Base-by-base conservation (phyloP, 257 asterid species). In the Echium plantagineum region DNA sequence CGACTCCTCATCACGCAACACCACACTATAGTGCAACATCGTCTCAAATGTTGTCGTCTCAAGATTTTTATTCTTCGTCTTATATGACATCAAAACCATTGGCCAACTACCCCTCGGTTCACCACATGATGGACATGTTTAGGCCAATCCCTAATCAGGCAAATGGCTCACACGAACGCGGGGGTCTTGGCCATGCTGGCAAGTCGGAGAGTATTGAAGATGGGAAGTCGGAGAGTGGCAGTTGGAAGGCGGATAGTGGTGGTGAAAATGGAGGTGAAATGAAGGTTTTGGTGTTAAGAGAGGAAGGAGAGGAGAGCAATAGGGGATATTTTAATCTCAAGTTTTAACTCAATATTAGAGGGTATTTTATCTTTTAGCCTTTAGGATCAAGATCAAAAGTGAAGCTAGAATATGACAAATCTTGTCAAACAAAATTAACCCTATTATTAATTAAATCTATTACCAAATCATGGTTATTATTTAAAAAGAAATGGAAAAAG, bases 161-260 rank as follows among this genome's bases (percentile, higher is more conserved):
- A 3, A 83, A 83, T 52, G 69, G 74, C 72, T 81, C 86, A 0
- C 89, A 84, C 0, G 94, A 77, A 4, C 83, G 90, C 1, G 83
- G 71, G 8, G 19, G 64, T 17, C 81, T 66, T 0, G 84, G 85
- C 20, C 78, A 74, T 0, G 89, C 86, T 0, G 85, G 78, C 58
- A 81, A 73, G 28, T 84, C 96, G 31, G 94, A 84, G 73, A 86
- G 95, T 55, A 90, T 90, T 12, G 97, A 86, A 49, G 95, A 83
- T 9, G 97, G 85, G 3, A 90, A 90, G 67, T 90, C 97, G 13
- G 95, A 86, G 74, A 83, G 95, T 63, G 74, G 94, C 9, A 89
- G 95, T 80, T 87, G 96, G 96, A 82, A 83, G 74, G 89, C 84
- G 0, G 94, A 87, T 30, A 85, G 91, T 73, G 81, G 79, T 56